Evolutionary conservation across 2,329 filamentous ascomycete genomes (phyloP), one percentile per base, ranked within the genome.

Genomic region (Trichoderma sp.): DNA sequence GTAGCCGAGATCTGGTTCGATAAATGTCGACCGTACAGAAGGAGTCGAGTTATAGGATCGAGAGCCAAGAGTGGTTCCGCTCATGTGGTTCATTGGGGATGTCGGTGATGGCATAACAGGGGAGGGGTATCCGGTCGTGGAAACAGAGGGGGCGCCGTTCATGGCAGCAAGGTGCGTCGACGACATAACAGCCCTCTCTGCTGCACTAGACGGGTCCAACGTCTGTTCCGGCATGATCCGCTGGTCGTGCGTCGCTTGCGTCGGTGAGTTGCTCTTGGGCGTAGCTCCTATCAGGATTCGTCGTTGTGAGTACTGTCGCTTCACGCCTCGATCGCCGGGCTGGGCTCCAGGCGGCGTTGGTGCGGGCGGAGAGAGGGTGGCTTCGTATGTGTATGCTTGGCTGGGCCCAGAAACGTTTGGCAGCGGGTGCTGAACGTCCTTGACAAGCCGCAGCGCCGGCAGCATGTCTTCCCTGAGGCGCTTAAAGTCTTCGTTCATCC

Each of bases 381-480:
- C 78, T 74, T 90, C 88, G 79, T 88, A 90, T 71, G 79, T 78
- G 77, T 88, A 88, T 57, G 76, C 77, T 72, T 83, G 83, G 55
- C 63, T 75, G 71, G 77, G 74, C 70, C 78, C 77, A 74, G 79
- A 79, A 68, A 84, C 72, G 64, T 82, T 83, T 55, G 95, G 95
- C 26, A 98, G 85, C 43, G 95, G 95, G 79, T 97, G 93, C 74
- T 94, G 93, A 76, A 92, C 92, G 79, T 98, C 95, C 83, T 98
- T 98, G 77, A 91, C 92, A 78, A 97, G 90, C 74, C 95, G 93
- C 77, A 98, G 89, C 23, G 97, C 91, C 4, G 96, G 95, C 36
- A 98, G 86, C 78, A 98, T 90, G 79, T 99, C 96, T 81, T 98
- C 95, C 71, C 96, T 88, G 74, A 99, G 83, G 75, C 93, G 91